These are phyloP conservation scores for Entomortierella beljakovae DNA, from an alignment of 192 early-diverging fungal species.

Conservation along the genomic window DNA sequence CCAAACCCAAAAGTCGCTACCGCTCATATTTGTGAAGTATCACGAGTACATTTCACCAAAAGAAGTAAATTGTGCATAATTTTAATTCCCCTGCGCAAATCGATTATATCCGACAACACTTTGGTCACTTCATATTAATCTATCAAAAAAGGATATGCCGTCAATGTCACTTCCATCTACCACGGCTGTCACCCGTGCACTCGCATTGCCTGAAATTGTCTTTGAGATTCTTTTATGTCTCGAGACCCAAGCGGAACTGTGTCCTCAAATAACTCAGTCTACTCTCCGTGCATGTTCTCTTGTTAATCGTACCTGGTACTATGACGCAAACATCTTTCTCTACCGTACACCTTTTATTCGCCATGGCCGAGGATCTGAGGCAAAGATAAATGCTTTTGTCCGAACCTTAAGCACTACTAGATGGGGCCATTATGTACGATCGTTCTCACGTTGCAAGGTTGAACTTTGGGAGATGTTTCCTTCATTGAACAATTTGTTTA, in stretches of 20 bases:
- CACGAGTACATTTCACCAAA: conserved; percentile 24
- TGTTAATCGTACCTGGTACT: conserved; percentile 51
- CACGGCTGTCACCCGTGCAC: conserved; percentile 40
- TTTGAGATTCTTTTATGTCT: conserved; percentile 52
- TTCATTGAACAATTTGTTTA: conserved; percentile 28
- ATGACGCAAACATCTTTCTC: conserved; percentile 50
- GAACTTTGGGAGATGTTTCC: conserved; percentile 53
- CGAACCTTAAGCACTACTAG: conserved; percentile 47
- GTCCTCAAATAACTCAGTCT: conserved; percentile 35
- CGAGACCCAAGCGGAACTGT: conserved; percentile 43
- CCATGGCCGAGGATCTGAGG: conserved; percentile 40
- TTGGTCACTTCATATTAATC: background rate
- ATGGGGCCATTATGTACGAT: conserved; percentile 40
- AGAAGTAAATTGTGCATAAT: conserved; percentile 2
- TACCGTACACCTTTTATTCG: conserved; percentile 46
- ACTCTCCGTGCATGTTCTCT: conserved; percentile 51
- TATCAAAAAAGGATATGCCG: conserved; percentile 26
- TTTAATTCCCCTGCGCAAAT: too few species aligned
- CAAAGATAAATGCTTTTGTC: conserved; percentile 30
- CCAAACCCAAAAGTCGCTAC: background rate
- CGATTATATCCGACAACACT: too few species aligned
- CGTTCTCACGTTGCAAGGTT: conserved; percentile 51
- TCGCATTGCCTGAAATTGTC: conserved; percentile 48
- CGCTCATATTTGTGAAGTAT: conserved; percentile 11
- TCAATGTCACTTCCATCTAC: background rate